Evolutionary conservation across 768 basidiomycete species (phyloP), one percentile per base, ranked within the genome.

Genomic region (Chiua virens): DNA sequence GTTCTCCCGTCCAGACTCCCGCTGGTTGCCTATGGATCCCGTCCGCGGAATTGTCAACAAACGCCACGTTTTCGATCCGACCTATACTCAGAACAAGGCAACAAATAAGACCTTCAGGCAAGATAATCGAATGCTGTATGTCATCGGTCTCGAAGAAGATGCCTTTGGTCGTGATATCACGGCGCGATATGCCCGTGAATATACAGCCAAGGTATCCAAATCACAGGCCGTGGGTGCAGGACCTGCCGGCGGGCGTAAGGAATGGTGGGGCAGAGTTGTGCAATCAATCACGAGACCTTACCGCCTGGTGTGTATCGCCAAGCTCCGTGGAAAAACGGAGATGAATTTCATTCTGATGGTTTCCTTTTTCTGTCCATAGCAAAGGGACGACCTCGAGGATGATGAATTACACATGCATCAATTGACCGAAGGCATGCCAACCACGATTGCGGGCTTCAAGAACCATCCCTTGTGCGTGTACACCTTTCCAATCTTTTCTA

Each of bases 1-100:
- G 1, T 99, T 94, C 71, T 95, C 92, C 8, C 85, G 91, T 20
- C 84, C 94, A 8, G 93, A 97, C 71, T 82, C 79, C 14, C 83
- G 86, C 32, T 99, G 97, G 97, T 72, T 98, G 14, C 86, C 94
- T 0, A 86, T 98, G 35, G 97, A 99, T 70, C 92, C 93, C 8
- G 79, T 92, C 30, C 85, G 91, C 15, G 81, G 76, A 22, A 77
- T 85, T 47, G 85, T 94, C 53, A 89, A 94, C 64, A 89, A 89
- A 58, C 81, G 86, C 51, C 84, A 85, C 50, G 74, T 80, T 23
- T 95, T 92, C 63, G 91, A 94, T 66, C 91, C 93, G 0, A 73
- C 79, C 2, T 71, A 75, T 14, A 34, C 53, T 35, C 56, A 60
- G 17, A 52, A 64, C 23, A 54, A 50, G 45, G 54, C 56, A 14